Conservation (phyloP, 345 rosid species). For the Hypericum perforatum region DNA sequence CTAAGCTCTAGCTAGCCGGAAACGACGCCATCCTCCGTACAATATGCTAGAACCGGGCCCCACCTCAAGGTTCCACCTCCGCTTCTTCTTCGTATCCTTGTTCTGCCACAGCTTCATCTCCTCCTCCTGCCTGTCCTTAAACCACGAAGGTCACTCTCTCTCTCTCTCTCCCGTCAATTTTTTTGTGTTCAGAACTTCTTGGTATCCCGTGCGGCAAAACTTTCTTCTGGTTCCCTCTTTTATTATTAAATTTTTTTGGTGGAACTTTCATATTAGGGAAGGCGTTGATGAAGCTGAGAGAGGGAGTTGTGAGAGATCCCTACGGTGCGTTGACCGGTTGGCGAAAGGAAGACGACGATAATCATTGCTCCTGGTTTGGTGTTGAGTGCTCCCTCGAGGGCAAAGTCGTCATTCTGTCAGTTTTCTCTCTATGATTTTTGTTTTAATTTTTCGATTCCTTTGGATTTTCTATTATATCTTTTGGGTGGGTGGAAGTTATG, state of each 20-base stretch:
- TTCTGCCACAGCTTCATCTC: constrained; percentile 7
- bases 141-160: constrained; percentile 12
- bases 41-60: too few relatives aligned
- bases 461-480: background rate
- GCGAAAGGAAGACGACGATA: constrained; percentile 1
- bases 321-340: constrained; percentile 12
- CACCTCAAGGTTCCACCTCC: too few relatives aligned
- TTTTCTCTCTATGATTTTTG: background rate
- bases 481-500: too few relatives aligned
- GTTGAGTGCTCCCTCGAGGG: constrained; percentile 16
- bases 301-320: constrained; percentile 13
- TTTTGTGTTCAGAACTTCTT: too few relatives aligned
- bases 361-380: constrained; percentile 18
- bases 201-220: too few relatives aligned
- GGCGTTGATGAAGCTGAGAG: constrained; percentile 17
- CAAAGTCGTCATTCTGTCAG: constrained; percentile 14
- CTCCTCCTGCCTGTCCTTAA: constrained; percentile 8
- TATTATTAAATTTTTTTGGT: too few relatives aligned
- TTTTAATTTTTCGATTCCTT: background rate
- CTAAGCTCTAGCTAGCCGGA: background rate
- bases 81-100: background rate
- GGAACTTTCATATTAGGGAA: constrained; percentile 6
- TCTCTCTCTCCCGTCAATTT: background rate
- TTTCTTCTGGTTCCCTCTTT: too few relatives aligned
- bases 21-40: too few relatives aligned